phyloP scores from a whole-genome alignment of 148 eudicot species.

The Talinum fruticosum region DNA sequence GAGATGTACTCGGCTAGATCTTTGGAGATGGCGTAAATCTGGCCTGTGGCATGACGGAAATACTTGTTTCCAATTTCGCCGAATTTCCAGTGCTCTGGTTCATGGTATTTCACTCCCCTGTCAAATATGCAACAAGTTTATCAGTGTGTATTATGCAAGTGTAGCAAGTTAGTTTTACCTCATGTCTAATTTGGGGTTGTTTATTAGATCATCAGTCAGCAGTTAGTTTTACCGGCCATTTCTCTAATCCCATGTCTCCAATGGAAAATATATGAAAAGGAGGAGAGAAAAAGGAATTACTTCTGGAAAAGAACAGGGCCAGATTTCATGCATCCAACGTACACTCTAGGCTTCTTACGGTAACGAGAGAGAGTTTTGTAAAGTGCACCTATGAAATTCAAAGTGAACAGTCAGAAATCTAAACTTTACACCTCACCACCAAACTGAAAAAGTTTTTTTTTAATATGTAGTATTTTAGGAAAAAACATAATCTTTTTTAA shows the following conservation, averaged over 20 bases:
- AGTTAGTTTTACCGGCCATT: too few relatives aligned
- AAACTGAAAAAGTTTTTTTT: too few relatives aligned
- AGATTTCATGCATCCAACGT: constrained; percentile 68
- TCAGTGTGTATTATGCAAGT: not conserved
- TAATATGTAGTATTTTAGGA: too few relatives aligned
- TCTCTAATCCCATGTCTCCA: too few relatives aligned
- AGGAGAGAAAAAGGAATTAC: constrained; percentile 19
- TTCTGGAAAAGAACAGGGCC: constrained; percentile 59
- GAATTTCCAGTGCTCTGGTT: constrained; percentile 61
- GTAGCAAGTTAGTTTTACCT: too few relatives aligned
- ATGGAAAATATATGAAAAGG: not conserved
- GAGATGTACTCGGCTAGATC: constrained; percentile 55
- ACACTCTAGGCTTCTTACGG: constrained; percentile 44
- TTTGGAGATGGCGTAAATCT: constrained; percentile 55
- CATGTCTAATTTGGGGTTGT: too few relatives aligned
- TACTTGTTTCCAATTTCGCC: constrained; percentile 60
- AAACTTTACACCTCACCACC: too few relatives aligned
- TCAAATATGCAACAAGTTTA: constrained; percentile 4
- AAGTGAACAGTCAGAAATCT: too few relatives aligned
- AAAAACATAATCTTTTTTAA: too few relatives aligned
- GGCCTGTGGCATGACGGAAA: constrained; percentile 61
- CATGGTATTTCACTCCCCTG: constrained; percentile 60
- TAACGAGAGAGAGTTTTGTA: constrained; percentile 40
- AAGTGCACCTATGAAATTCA: constrained; percentile 32
- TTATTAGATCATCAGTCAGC: too few relatives aligned